Conservation (phyloP, 2,329 filamentous ascomycete genomes). For the Immersiporthe knoxdaviesiana region DNA sequence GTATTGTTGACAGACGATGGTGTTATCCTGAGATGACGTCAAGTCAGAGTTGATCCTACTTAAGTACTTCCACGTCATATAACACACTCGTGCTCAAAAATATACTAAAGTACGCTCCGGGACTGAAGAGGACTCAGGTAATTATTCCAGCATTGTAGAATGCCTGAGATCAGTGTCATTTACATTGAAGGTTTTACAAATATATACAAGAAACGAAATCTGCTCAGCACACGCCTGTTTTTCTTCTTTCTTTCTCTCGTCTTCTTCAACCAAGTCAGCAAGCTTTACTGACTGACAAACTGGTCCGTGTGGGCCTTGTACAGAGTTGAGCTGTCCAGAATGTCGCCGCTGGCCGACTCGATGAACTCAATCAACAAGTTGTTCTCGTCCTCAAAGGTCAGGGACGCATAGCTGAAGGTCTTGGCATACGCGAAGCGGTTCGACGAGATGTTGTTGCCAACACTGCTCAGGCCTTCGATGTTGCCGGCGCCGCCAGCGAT, state of each 20-base stretch:
- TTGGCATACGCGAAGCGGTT: slow-evolving; percentile 55
- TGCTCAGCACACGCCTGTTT: neutral
- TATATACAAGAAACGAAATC: neutral
- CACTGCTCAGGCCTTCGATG: slow-evolving; percentile 52
- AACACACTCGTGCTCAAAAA: too few species aligned
- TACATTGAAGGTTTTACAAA: neutral
- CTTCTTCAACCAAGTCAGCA: neutral
- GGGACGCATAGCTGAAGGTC: slow-evolving; percentile 55
- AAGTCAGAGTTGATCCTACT: slow-evolving; percentile 2
- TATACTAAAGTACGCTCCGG: too few species aligned
- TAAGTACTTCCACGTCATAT: too few species aligned
- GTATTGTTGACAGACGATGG: slow-evolving; percentile 5
- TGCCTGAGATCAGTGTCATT: neutral
- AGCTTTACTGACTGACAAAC: slow-evolving; percentile 50
- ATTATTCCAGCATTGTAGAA: neutral
- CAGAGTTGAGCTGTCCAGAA: slow-evolving; percentile 52
- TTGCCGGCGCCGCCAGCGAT: slow-evolving; percentile 60
- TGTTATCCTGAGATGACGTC: slow-evolving; percentile 26
- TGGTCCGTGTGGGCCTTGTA: slow-evolving; percentile 51
- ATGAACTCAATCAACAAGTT: slow-evolving; percentile 56
- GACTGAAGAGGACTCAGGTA: too few species aligned
- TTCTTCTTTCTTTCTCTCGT: neutral
- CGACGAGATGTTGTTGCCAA: slow-evolving; percentile 46
- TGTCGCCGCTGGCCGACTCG: slow-evolving; percentile 49
- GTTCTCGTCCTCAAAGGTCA: slow-evolving; percentile 50